Conservation (phyloP, 768 basidiomycete species). For the Exsudoporus frostii region DNA sequence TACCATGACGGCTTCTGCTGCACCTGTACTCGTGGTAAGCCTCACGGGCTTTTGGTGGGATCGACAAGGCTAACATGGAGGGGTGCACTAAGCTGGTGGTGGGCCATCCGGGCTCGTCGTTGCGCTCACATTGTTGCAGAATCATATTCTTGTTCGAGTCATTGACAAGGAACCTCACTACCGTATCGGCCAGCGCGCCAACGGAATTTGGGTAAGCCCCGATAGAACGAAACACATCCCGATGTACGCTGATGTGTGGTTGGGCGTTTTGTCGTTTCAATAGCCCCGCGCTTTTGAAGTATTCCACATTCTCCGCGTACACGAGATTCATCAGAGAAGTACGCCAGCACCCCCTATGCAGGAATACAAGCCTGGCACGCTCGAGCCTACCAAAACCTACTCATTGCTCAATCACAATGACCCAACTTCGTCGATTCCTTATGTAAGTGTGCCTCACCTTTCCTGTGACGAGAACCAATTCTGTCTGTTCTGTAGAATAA, state of each 20-base stretch:
- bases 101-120: slow-evolving; percentile 32
- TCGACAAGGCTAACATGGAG: not conserved
- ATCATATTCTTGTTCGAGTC: slow-evolving; percentile 49
- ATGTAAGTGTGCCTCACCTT: slow-evolving; percentile 13
- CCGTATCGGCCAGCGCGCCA: slow-evolving; percentile 37
- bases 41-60: not conserved
- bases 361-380: slow-evolving; percentile 31
- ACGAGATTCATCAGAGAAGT: slow-evolving; percentile 35
- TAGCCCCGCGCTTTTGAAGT: slow-evolving; percentile 41
- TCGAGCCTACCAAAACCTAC: slow-evolving; percentile 16
- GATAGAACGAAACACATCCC: not conserved
- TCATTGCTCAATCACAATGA: slow-evolving; percentile 4
- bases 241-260: not conserved
- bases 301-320: slow-evolving; percentile 38
- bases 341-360: slow-evolving; percentile 27
- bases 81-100: slow-evolving; percentile 20
- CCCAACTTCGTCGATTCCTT: slow-evolving; percentile 27
- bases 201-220: slow-evolving; percentile 36
- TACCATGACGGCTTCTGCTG: slow-evolving; percentile 9
- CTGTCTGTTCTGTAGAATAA: slow-evolving; percentile 6
- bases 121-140: slow-evolving; percentile 36
- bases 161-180: slow-evolving; percentile 43
- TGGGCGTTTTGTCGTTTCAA: not conserved
- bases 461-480: not conserved
- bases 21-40: slow-evolving; percentile 23